Conservation (phyloP, 164 flowering plant genomes). For the Warburgia ugandensis region DNA sequence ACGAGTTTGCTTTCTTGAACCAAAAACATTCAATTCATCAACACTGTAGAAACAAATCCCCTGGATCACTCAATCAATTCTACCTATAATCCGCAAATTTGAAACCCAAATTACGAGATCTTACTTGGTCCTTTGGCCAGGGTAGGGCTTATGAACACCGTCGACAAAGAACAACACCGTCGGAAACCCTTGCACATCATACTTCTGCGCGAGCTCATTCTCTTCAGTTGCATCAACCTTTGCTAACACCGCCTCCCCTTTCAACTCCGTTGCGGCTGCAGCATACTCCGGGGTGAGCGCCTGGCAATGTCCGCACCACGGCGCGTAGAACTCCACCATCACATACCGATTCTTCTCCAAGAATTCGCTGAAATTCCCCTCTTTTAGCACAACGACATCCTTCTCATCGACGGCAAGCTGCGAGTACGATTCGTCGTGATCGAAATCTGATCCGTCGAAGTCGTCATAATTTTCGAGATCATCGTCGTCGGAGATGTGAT, state of each 20-base stretch:
- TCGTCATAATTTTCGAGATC: slow-evolving; percentile 25
- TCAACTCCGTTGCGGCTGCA: slow-evolving; percentile 85
- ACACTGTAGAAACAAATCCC: no score
- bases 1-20: no score
- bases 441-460: slow-evolving; percentile 28
- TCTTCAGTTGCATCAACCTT: slow-evolving; percentile 86
- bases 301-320: slow-evolving; percentile 97
- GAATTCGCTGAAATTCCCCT: slow-evolving; percentile 59
- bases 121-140: slow-evolving; percentile 69
- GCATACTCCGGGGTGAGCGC: slow-evolving; percentile 84
- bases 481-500: no score
- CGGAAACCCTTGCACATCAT: slow-evolving; percentile 81
- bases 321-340: slow-evolving; percentile 93
- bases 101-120: no score
- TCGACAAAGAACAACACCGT: slow-evolving; percentile 77
- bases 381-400: slow-evolving; percentile 78
- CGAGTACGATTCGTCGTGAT: slow-evolving; percentile 23
- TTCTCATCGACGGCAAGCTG: slow-evolving; percentile 55
- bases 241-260: slow-evolving; percentile 55
- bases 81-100: no score
- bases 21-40: no score
- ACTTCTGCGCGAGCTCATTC: slow-evolving; percentile 73
- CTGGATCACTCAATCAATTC: no score
- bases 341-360: slow-evolving; percentile 58
- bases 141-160: slow-evolving; percentile 73